phyloP scores from a whole-genome alignment of 2,329 filamentous ascomycete species.

The Colletotrichum graminicola region DNA sequence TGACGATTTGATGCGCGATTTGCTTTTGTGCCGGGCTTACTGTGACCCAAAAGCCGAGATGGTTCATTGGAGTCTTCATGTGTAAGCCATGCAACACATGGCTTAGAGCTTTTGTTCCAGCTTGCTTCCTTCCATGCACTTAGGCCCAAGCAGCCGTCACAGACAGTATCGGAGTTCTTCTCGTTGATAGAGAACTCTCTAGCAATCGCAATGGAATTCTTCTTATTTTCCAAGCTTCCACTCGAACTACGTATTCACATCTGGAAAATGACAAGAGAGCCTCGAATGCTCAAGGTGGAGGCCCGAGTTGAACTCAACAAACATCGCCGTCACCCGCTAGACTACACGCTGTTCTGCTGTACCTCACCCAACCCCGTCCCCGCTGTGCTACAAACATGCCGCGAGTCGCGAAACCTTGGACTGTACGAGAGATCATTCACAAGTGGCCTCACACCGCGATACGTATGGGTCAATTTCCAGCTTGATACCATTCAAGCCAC shows the following conservation, averaged over 20 bases:
- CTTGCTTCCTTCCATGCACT: too few relatives aligned
- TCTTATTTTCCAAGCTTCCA: not conserved
- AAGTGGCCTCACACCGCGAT: not conserved
- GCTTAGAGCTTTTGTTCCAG: not conserved
- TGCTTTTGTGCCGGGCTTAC: too few relatives aligned
- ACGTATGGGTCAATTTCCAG: conserved; percentile 1
- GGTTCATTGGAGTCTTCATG: too few relatives aligned
- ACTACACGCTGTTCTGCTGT: not conserved
- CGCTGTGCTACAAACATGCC: not conserved
- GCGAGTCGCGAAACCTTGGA: not conserved
- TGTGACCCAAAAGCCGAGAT: not conserved
- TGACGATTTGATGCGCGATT: not conserved
- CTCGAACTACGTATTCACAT: conserved; percentile 3
- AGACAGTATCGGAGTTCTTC: too few relatives aligned
- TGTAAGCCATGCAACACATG: not conserved
- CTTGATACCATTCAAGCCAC: not conserved
- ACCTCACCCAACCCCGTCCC: not conserved
- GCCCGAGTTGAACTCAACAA: not conserved
- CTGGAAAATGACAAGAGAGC: conserved; percentile 4
- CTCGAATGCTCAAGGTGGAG: not conserved
- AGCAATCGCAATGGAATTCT: not conserved
- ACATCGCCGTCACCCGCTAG: conserved; percentile 7
- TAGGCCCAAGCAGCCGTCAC: not conserved
- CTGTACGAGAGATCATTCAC: not conserved
- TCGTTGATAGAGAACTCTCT: too few relatives aligned